Evolutionary conservation across 2,329 filamentous ascomycete species (phyloP).

Genomic region (Penicillium digitatum): DNA sequence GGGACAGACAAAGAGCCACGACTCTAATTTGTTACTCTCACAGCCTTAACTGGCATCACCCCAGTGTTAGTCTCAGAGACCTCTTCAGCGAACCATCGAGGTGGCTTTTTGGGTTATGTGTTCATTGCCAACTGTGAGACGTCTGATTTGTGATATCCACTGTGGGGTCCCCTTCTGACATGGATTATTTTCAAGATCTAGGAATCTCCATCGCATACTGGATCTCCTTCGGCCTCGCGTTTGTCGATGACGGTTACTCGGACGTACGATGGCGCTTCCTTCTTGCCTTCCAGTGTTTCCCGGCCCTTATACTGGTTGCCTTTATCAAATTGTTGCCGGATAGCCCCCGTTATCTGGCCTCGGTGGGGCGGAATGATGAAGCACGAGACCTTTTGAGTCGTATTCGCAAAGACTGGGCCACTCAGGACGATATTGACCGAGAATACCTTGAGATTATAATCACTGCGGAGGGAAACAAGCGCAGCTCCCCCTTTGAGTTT

Average conservation of each 20-base stretch:
- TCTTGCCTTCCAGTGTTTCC: constrained; percentile 35
- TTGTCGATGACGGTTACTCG: constrained; percentile 33
- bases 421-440: constrained; percentile 28
- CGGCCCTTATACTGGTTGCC: constrained; percentile 25
- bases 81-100: constrained; percentile 47
- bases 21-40: constrained; percentile 9
- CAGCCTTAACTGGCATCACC: constrained; percentile 48
- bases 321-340: constrained; percentile 35
- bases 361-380: constrained; percentile 43
- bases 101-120: constrained; percentile 48
- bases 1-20: background rate
- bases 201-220: constrained; percentile 45
- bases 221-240: constrained; percentile 37
- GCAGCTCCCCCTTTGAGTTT: constrained; percentile 39
- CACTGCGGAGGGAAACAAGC: constrained; percentile 28
- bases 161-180: constrained; percentile 4
- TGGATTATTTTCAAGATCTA: constrained; percentile 32
- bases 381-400: constrained; percentile 48
- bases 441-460: constrained; percentile 38
- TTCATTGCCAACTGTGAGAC: constrained; percentile 50
- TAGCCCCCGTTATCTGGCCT: constrained; percentile 33
- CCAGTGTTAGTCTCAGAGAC: constrained; percentile 50
- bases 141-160: background rate
- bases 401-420: constrained; percentile 21
- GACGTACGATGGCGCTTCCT: constrained; percentile 35